phyloP scores from a whole-genome alignment of 768 basidiomycete species.

The Psilocybe subaeruginosa region DNA sequence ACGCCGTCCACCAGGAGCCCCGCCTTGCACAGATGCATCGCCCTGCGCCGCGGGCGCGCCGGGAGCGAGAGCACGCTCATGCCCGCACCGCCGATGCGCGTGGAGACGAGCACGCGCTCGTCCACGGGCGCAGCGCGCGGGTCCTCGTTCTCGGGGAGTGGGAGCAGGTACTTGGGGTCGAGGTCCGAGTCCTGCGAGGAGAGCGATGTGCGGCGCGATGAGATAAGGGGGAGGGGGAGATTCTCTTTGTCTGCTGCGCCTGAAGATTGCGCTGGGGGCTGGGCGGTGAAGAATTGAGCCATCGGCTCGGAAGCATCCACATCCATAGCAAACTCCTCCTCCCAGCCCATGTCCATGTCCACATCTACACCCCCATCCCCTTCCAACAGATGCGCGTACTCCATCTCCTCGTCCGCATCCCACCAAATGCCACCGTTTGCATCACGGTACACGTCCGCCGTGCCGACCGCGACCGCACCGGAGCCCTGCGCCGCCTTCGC shows the following conservation, averaged over 20 bases:
- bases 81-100: constrained; percentile 36
- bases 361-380: constrained; percentile 26
- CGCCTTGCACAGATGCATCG: constrained; percentile 38
- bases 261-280: neutral
- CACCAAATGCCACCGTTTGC: constrained; percentile 67
- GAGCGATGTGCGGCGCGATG: constrained; percentile 17
- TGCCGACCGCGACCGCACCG: constrained; percentile 27
- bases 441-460: constrained; percentile 62
- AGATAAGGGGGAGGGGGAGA: constrained; percentile 4
- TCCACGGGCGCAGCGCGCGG: constrained; percentile 28
- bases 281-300: constrained; percentile 7
- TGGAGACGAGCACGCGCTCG: constrained; percentile 32
- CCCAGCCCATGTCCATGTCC: constrained; percentile 23
- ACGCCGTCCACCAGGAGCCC: constrained; percentile 38
- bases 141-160: constrained; percentile 31
- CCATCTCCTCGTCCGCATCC: constrained; percentile 74
- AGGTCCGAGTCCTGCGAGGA: constrained; percentile 53
- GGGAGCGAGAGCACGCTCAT: constrained; percentile 40
- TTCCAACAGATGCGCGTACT: constrained; percentile 63
- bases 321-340: constrained; percentile 15
- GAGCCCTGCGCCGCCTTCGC: constrained; percentile 45
- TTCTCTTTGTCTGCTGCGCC: constrained; percentile 17
- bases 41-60: constrained; percentile 33
- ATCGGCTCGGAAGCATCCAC: constrained; percentile 12
- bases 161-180: constrained; percentile 50